Evolutionary conservation across 805 yeast genomes (phyloP).

Genomic region (Starmerella davenportii): DNA sequence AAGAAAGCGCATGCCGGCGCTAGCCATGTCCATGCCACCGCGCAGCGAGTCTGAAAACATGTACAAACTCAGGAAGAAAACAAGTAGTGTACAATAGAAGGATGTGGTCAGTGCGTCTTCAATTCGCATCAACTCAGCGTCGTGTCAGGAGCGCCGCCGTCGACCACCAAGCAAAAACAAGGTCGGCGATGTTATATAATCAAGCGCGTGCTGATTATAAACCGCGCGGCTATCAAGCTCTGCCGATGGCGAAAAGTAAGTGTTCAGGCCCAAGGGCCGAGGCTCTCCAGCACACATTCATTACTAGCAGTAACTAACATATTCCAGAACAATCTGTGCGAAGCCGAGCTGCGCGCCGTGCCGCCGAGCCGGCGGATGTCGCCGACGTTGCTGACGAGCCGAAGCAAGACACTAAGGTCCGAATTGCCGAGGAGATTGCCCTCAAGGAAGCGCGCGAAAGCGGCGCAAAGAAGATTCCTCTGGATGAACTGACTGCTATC

Average conservation of each 20-base stretch:
- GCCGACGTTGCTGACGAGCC: neutral
- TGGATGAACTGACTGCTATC: constrained; percentile 9
- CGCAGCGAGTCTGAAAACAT: constrained; percentile 22
- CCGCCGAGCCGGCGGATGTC: constrained; percentile 5
- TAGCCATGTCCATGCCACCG: constrained; percentile 22
- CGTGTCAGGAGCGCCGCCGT: neutral
- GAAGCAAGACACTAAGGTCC: constrained; percentile 5
- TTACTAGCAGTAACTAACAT: neutral
- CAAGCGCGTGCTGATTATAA: too few species aligned
- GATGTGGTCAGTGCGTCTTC: neutral
- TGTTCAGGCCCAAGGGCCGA: too few species aligned
- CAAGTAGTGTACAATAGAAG: neutral
- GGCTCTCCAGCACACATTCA: too few species aligned
- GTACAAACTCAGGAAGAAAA: constrained; percentile 2
- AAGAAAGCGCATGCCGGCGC: constrained; percentile 18
- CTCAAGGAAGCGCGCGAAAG: constrained; percentile 6
- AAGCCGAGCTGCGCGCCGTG: constrained; percentile 14
- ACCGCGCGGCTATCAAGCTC: too few species aligned
- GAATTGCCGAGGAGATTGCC: constrained; percentile 13
- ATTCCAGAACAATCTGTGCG: neutral
- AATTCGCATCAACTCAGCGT: neutral
- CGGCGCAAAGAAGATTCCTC: neutral
- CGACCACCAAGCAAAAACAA: too few species aligned
- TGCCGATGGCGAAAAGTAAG: too few species aligned
- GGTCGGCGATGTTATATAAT: too few species aligned